Conservation (phyloP, 768 basidiomycete genomes). For the Termitomyces bulborhizus region DNA sequence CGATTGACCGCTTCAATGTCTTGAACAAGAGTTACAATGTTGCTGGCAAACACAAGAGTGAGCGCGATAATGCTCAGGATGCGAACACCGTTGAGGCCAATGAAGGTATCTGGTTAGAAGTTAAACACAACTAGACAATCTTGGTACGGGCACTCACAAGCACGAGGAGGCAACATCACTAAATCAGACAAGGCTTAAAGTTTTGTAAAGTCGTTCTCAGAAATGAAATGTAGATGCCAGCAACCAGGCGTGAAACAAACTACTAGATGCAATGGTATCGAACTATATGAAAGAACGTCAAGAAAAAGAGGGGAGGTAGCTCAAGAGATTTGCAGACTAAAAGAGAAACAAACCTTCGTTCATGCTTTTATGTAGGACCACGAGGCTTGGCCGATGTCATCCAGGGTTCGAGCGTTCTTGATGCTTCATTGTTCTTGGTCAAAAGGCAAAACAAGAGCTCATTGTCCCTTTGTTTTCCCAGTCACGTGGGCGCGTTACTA, state of each 20-base stretch:
- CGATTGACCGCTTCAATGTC: constrained; percentile 73
- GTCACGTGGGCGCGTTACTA: not conserved
- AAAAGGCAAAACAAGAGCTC: not conserved
- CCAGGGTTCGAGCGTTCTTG: not conserved
- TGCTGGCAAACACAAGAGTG: constrained; percentile 75
- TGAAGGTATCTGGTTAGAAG: constrained; percentile 46
- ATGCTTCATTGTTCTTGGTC: constrained; percentile 1
- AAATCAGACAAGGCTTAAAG: not conserved
- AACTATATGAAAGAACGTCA: constrained; percentile 13
- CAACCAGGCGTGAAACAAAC: constrained; percentile 12
- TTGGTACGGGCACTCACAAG: constrained; percentile 13
- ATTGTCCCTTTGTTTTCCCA: constrained; percentile 5
- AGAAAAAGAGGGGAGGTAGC: constrained; percentile 7
- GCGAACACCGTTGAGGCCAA: constrained; percentile 75
- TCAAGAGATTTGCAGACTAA: constrained; percentile 1
- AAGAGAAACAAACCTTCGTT: not conserved
- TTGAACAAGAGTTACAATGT: constrained; percentile 64
- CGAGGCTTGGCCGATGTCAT: not conserved
- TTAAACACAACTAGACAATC: not conserved
- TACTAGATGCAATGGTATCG: constrained; percentile 18
- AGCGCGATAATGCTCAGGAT: constrained; percentile 74
- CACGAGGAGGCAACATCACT: constrained; percentile 18
- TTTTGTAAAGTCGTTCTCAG: not conserved
- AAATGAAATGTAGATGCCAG: not conserved
- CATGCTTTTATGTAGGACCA: constrained; percentile 4